phyloP scores from a whole-genome alignment of 495 filamentous ascomycete species.

The Penicillium arizonense region DNA sequence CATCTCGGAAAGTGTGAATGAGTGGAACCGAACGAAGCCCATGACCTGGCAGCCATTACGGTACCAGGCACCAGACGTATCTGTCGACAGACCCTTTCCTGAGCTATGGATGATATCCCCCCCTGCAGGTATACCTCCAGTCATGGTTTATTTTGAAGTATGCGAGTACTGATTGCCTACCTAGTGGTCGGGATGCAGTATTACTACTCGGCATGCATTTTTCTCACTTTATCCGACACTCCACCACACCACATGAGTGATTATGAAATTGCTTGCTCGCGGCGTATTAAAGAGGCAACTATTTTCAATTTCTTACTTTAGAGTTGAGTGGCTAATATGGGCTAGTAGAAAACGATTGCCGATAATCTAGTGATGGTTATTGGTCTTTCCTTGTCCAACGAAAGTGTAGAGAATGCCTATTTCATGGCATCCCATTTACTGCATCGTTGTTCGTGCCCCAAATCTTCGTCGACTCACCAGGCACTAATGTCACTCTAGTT shows the following conservation, averaged over 20 bases:
- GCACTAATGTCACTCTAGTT: slow-evolving; percentile 18
- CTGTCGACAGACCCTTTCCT: slow-evolving; percentile 31
- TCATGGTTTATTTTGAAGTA: neutral
- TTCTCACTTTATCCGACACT: slow-evolving; percentile 30
- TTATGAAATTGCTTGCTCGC: slow-evolving; percentile 28
- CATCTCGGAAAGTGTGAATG: slow-evolving; percentile 24
- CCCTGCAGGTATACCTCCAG: slow-evolving; percentile 26
- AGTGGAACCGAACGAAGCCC: slow-evolving; percentile 30
- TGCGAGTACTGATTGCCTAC: neutral
- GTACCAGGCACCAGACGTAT: slow-evolving; percentile 26
- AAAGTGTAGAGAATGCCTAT: slow-evolving; percentile 39
- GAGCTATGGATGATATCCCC: slow-evolving; percentile 42
- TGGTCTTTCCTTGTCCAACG: slow-evolving; percentile 37
- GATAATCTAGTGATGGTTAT: slow-evolving; percentile 31
- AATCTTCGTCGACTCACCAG: neutral
- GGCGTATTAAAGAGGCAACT: slow-evolving; percentile 31
- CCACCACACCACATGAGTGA: slow-evolving; percentile 21
- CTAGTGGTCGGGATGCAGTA: slow-evolving; percentile 40
- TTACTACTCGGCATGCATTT: slow-evolving; percentile 32
- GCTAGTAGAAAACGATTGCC: slow-evolving; percentile 27
- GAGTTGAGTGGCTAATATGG: neutral
- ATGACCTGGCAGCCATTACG: slow-evolving; percentile 38
- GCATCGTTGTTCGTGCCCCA: slow-evolving; percentile 30
- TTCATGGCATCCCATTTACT: slow-evolving; percentile 40
- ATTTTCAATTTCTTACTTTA: neutral